Conservation (phyloP, 2,329 filamentous ascomycete genomes). For the Neofusicoccum parvum region DNA sequence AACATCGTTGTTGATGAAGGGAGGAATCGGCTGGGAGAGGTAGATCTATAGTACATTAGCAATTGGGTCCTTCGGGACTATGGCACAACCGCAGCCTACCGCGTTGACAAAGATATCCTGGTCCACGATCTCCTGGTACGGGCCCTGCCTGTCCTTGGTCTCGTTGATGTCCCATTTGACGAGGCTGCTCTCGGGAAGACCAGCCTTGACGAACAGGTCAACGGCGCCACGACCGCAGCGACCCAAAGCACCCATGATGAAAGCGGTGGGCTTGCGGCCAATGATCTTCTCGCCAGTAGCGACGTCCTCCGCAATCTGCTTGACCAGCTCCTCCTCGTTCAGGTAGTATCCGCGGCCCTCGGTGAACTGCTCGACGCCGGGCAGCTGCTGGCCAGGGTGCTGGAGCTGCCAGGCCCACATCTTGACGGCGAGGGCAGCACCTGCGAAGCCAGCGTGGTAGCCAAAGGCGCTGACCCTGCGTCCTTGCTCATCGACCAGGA, state of each 20-base stretch:
- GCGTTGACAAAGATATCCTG: conserved; percentile 51
- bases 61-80: not conserved
- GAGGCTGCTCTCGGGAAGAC: conserved; percentile 70
- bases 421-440: conserved; percentile 56
- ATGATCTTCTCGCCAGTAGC: conserved; percentile 66
- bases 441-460: conserved; percentile 50
- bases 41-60: conserved; percentile 64
- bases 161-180: conserved; percentile 77
- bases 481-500: conserved; percentile 73
- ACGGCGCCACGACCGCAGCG: conserved; percentile 85
- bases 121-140: conserved; percentile 77
- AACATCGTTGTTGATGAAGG: conserved; percentile 74
- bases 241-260: conserved; percentile 79
- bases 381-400: conserved; percentile 68
- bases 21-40: conserved; percentile 74
- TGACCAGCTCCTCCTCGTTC: conserved; percentile 73
- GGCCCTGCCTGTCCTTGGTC: conserved; percentile 66
- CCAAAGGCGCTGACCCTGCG: conserved; percentile 73
- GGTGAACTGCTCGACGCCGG: conserved; percentile 60
- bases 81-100: conserved; percentile 25
- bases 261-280: conserved; percentile 69
- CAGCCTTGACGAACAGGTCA: conserved; percentile 74
- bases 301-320: conserved; percentile 72
- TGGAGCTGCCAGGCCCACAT: conserved; percentile 82
- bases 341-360: conserved; percentile 61